Percentiles rank a stretch among this genome's conserved stretches.
These are phyloP conservation scores for Citrus hindsii DNA, from an alignment of 345 rosid species.

Conservation along the genomic window DNA sequence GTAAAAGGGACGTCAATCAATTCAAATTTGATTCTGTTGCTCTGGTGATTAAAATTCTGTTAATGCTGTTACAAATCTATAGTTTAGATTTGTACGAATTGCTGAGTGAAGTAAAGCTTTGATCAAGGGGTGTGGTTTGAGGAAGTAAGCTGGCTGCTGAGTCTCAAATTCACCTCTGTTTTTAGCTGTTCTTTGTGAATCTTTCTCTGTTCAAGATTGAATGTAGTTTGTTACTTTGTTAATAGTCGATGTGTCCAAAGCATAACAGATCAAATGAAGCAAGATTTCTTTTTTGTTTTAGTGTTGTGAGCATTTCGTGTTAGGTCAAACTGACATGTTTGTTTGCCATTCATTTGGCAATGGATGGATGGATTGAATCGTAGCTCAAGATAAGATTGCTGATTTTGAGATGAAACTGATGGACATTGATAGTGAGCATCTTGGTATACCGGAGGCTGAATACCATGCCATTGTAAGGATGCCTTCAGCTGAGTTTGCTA, in stretches of 20 bases:
- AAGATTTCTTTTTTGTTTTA: not conserved
- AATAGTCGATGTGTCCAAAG: not conserved
- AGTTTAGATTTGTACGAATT: not conserved
- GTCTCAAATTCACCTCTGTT: no score
- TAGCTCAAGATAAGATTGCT: conserved; percentile 92
- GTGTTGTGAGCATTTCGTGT: not conserved
- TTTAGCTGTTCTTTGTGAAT: no score
- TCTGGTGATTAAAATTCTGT: not conserved
- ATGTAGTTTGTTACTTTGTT: not conserved
- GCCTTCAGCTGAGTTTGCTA: conserved; percentile 92
- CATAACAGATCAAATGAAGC: not conserved
- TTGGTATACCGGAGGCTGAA: conserved; percentile 97
- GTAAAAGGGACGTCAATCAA: not conserved
- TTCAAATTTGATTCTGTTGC: not conserved
- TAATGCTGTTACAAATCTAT: not conserved
- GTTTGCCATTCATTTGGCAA: not conserved
- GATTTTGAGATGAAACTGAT: conserved; percentile 98
- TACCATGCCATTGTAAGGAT: conserved; percentile 92
- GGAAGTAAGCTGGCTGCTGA: no score
- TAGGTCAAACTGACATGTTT: not conserved
- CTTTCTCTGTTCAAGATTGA: not conserved
- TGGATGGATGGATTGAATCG: conserved; percentile 22
- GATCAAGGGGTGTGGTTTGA: no score
- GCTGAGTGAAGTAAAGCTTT: no score
- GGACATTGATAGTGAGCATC: conserved; percentile 98